Percentiles rank a stretch among this genome's conserved stretches.
phyloP scores from a whole-genome alignment of 2,329 filamentous ascomycete species.

The Aspergillus tubingensis region DNA sequence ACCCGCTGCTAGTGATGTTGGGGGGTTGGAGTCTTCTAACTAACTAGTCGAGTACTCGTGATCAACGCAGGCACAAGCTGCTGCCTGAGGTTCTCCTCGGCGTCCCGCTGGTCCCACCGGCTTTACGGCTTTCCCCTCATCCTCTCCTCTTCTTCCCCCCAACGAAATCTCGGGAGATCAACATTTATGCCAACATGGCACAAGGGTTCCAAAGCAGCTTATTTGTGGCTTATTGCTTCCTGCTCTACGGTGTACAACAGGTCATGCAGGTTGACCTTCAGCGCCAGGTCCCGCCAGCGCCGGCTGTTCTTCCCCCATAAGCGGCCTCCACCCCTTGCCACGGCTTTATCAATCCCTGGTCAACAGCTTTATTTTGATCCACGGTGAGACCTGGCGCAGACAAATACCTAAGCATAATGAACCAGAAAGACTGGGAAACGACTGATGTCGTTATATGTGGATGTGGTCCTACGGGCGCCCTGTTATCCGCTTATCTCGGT shows the following conservation, averaged over 20 bases:
- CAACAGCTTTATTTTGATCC: not conserved
- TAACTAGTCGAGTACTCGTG: too few species aligned
- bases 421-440: slow-evolving; percentile 11
- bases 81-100: not conserved
- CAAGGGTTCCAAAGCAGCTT: too few species aligned
- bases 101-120: not conserved
- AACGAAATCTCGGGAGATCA: not conserved
- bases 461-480: slow-evolving; percentile 36
- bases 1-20: not conserved
- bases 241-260: too few species aligned
- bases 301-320: too few species aligned
- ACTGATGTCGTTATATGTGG: slow-evolving; percentile 38
- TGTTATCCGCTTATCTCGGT: slow-evolving; percentile 32
- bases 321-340: too few species aligned
- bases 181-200: not conserved
- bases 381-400: not conserved
- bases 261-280: too few species aligned
- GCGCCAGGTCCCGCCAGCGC: too few species aligned
- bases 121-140: not conserved
- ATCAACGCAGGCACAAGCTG: not conserved
- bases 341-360: not conserved
- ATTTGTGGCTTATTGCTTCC: too few species aligned
- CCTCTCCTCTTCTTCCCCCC: not conserved
- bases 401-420: not conserved
- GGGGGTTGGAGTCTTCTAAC: not conserved